A percentile compares a stretch with the other conserved stretches of the same genome.
Evolutionary conservation across 1,284 basidiomycete species (phyloP).

Genomic region (Pyrrhoderma lamaoense): DNA sequence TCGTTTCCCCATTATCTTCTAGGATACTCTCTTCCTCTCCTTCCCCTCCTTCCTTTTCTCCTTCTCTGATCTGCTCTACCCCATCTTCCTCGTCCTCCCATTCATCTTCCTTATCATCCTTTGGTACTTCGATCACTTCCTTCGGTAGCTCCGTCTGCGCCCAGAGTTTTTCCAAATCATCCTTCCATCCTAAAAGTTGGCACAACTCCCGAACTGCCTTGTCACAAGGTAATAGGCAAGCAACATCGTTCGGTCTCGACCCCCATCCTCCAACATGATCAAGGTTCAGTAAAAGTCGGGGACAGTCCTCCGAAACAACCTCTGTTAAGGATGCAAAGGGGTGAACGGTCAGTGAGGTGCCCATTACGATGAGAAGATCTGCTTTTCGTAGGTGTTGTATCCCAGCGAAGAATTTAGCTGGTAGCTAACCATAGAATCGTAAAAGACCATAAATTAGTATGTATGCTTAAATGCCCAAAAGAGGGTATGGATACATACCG

Average conservation of each 20-base stretch:
- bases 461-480: neutral
- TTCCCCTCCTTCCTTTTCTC: conserved; percentile 16
- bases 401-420: conserved; percentile 52
- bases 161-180: conserved; percentile 55
- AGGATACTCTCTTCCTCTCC: conserved; percentile 10
- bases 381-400: conserved; percentile 48
- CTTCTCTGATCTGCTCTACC: conserved; percentile 44
- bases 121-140: conserved; percentile 14
- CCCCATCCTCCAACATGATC: conserved; percentile 60
- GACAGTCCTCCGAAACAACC: conserved; percentile 43
- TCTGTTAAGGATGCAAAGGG: conserved; percentile 66
- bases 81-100: conserved; percentile 38
- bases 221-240: conserved; percentile 64
- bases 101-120: conserved; percentile 32
- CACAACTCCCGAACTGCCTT: conserved; percentile 51
- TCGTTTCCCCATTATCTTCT: conserved; percentile 20
- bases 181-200: conserved; percentile 61
- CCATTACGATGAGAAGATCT: conserved; percentile 87
- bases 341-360: conserved; percentile 81
- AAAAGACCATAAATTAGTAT: neutral
- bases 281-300: conserved; percentile 65
- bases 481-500: conserved; percentile 34
- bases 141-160: conserved; percentile 32
- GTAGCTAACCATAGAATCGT: conserved; percentile 1
- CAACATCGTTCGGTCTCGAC: conserved; percentile 44